Percentiles rank a stretch among this genome's conserved stretches.
Conservation (phyloP, 1,139 yeast species). For the Pichia sp. region DNA sequence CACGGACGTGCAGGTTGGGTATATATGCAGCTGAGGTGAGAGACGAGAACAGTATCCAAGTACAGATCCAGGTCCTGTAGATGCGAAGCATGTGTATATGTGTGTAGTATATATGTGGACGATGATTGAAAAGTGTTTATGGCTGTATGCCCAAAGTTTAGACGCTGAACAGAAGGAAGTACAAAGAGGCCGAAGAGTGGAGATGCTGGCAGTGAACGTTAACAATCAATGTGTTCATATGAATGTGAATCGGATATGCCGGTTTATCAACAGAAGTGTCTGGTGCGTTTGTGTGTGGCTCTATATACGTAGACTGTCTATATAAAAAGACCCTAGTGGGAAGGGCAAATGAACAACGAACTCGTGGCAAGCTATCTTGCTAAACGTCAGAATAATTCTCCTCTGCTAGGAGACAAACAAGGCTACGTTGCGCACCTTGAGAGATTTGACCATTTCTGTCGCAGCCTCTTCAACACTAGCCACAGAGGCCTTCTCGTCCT, state of each 20-base stretch:
- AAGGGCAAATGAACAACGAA: not conserved
- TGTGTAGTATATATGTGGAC: not conserved
- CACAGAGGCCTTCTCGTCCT: not conserved
- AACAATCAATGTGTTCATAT: not conserved
- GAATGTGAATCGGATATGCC: not conserved
- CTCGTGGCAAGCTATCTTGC: not conserved
- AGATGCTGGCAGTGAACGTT: not conserved
- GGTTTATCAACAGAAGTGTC: not conserved
- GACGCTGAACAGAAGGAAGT: not conserved
- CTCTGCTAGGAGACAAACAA: not conserved
- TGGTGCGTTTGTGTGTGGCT: not conserved
- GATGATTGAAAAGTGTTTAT: not conserved
- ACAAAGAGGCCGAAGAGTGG: not conserved
- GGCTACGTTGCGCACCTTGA: not conserved
- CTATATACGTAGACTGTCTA: not conserved
- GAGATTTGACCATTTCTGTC: conserved; percentile 1
- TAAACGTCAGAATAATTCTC: not conserved
- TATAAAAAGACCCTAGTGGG: not conserved
- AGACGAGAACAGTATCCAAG: not conserved
- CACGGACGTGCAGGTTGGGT: not conserved
- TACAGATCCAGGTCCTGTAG: not conserved
- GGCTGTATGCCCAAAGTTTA: not conserved
- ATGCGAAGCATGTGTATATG: not conserved
- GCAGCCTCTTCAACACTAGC: conserved; percentile 1
- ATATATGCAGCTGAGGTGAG: not conserved